Base-by-base conservation (phyloP, 1,284 basidiomycete species). In the Omphalotus olearius region DNA sequence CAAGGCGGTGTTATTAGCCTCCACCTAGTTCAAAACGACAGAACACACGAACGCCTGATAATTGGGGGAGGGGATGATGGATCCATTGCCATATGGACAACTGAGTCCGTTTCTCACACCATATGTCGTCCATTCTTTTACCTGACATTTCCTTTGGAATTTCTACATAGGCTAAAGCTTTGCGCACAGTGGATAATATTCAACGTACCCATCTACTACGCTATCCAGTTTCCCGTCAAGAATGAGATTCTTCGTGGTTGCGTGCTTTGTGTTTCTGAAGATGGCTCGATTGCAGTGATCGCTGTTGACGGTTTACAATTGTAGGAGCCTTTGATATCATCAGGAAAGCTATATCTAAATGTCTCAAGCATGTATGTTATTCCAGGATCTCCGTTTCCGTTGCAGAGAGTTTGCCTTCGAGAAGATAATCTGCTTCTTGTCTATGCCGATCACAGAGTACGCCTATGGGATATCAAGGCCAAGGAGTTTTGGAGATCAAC, bases 381-480 rank as follows among this genome's bases (percentile, higher is more conserved):
- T 17, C 92, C 93, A 1, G 91, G 90, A 4, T 77, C 90, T 2
- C 75, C 78, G 4, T 79, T 83, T 0, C 80, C 83, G 0, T 69
- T 98, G 10, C 69, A 73, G 16, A 70, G 76, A 33, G 68, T 96
- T 18, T 91, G 83, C 57, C 66, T 92, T 1, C 78, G 82, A 1
- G 83, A 76, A 13, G 78, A 88, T 51, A 85, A 91, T 57, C 68
- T 98, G 20, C 64, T 97, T 44, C 69, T 96, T 5, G 70, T 87
- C 1, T 98, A 97, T 64, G 74, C 75, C 1, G 85, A 91, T 57
- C 81, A 80, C 2, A 82, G 87, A 51, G 89, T 90, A 2, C 75
- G 96, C 26, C 69, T 95, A 1, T 99, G 96, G 93, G 91, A 97
- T 63, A 71, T 88, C n/a, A 80, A 83, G 53, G 88, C 85, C 0